Conservation (phyloP, 805 yeast genomes). For the Kazachstania taianensis region DNA sequence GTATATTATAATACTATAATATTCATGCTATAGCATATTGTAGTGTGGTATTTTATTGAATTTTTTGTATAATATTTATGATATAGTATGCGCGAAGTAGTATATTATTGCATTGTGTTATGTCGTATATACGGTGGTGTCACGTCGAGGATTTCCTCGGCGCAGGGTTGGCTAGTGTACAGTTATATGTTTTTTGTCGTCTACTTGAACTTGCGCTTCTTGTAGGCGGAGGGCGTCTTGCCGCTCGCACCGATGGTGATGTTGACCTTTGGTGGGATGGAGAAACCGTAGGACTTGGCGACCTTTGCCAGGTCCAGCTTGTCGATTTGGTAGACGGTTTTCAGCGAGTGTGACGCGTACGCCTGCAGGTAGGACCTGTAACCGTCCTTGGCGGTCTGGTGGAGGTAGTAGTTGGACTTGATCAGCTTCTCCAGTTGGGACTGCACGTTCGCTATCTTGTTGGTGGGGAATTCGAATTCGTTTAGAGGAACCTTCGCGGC, state of each 20-base stretch:
- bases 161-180: no score
- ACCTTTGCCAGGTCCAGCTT: slow-evolving; percentile 89
- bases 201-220: slow-evolving; percentile 15
- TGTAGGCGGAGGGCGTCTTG: slow-evolving; percentile 33
- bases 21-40: no score
- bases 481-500: slow-evolving; percentile 96
- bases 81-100: no score
- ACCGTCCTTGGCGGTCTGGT: slow-evolving; percentile 95
- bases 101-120: no score
- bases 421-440: slow-evolving; percentile 85
- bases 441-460: slow-evolving; percentile 93
- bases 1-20: no score
- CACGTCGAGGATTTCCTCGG: no score
- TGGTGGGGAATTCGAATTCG: slow-evolving; percentile 92
- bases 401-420: slow-evolving; percentile 85
- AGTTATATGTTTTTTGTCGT: no score
- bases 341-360: slow-evolving; percentile 90
- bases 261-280: slow-evolving; percentile 92
- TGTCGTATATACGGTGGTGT: no score
- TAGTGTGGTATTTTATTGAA: no score
- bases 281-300: slow-evolving; percentile 91
- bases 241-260: slow-evolving; percentile 93
- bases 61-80: no score
- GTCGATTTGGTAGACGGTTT: slow-evolving; percentile 93
- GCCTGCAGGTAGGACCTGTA: slow-evolving; percentile 95